Evolutionary conservation across 202 grass and related monocot genomes (phyloP), one percentile per base, ranked within the genome.

Genomic region (Zoysia matrella): DNA sequence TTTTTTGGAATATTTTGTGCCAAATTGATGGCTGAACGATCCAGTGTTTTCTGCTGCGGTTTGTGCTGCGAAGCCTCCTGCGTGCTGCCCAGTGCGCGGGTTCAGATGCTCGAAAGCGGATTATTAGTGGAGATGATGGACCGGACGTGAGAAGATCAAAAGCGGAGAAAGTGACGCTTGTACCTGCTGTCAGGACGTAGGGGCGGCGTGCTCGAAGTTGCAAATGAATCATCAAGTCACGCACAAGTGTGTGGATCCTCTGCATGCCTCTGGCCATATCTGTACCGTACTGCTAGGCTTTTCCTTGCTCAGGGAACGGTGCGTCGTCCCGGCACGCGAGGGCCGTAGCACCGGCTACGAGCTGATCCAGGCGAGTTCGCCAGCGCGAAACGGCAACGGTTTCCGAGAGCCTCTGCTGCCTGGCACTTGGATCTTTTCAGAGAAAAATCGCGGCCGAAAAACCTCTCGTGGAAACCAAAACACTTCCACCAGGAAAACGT

Each of bases 291-390:
- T 43, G 22, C 22, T 22, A 6, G 13, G 16, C 48, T 56, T 48
- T 75, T 54, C 63, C 69, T 75, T 46, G 47, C 11, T 10, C 44
- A 43, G 9, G 63, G 83, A 73, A 80, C 51, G 60, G 74, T 85
- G 52, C 41, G 69, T 72, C 58, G 47, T 60, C 52, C 56, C 11
- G 1, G 41, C 49, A 47, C 42, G 48, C 8, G 5, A 68, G 72
- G 11, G 41, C 44, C 15, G n/a, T 46, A 58, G 14, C 30, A 49
- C 8, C 55, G 3, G 6, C 47, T 66, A 1, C 56, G 8, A 6
- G 56, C 56, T 8, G 49, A 51, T 8, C n/a, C 22, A 22, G 22
- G 22, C 22, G n/a, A 18, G n/a, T 60, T 8, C 56, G 8, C 56
- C 18, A 18, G 56, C 56, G 6, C 56, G n/a, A 60, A 56, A 56